Percentiles rank a stretch among this genome's conserved stretches.
These are phyloP conservation scores for Staphylotrichum tortipilum DNA, from an alignment of 495 filamentous ascomycete genomes.

Conservation along the genomic window DNA sequence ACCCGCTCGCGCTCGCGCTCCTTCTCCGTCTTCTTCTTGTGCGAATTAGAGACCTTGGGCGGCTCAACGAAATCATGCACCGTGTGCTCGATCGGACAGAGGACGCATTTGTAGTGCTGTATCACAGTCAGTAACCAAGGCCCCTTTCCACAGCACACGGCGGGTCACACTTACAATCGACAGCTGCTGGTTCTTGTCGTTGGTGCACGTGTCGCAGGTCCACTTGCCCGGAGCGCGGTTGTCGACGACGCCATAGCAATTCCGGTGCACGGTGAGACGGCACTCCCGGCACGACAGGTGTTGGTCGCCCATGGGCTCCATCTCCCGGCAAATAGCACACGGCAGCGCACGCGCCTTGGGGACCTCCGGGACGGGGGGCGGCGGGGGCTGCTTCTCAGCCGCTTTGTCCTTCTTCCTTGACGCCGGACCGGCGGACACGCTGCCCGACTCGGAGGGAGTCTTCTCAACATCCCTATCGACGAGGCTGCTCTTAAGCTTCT, in stretches of 20 bases:
- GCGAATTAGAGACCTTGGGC: slow-evolving; percentile 55
- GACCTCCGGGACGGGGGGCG: slow-evolving; percentile 58
- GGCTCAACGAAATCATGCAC: slow-evolving; percentile 78
- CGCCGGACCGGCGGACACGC: slow-evolving; percentile 8
- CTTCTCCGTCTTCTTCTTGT: slow-evolving; percentile 82
- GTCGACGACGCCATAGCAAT: slow-evolving; percentile 79
- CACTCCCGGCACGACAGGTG: slow-evolving; percentile 74
- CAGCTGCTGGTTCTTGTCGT: slow-evolving; percentile 78
- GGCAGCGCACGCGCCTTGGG: slow-evolving; percentile 69
- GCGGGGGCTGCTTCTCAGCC: slow-evolving; percentile 24
- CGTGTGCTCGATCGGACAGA: slow-evolving; percentile 72
- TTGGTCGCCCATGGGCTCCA: slow-evolving; percentile 64
- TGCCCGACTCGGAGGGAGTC: slow-evolving; percentile 28
- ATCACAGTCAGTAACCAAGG: slow-evolving; percentile 12
- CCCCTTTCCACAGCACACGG: background rate
- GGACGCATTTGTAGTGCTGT: slow-evolving; percentile 79
- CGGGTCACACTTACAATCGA: slow-evolving; percentile 65
- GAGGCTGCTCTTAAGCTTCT: slow-evolving; percentile 45
- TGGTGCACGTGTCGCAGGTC: slow-evolving; percentile 91
- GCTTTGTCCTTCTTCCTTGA: slow-evolving; percentile 63
- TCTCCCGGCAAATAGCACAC: slow-evolving; percentile 73
- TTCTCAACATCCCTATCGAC: slow-evolving; percentile 41
- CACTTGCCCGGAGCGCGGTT: slow-evolving; percentile 68
- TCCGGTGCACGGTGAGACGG: slow-evolving; percentile 83
- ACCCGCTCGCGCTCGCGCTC: slow-evolving; percentile 80